These are phyloP conservation scores for Apiotrichum akiyoshidainum DNA, from an alignment of 1,284 basidiomycete genomes.

Conservation along the genomic window DNA sequence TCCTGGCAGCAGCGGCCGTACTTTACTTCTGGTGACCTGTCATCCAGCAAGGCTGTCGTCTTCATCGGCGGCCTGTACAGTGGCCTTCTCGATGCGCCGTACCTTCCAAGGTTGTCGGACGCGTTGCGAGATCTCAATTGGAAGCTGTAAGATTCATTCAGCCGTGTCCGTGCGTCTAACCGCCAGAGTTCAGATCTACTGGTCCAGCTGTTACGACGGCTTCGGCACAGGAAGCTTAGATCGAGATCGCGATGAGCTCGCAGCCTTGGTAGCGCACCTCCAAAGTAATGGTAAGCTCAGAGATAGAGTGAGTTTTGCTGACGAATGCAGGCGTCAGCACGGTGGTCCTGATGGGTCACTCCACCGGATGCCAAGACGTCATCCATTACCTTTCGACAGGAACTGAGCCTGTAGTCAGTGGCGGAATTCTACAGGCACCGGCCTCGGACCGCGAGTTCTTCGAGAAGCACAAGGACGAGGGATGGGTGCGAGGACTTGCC, in stretches of 20 bases:
- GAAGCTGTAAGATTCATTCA: conserved; percentile 36
- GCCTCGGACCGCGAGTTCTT: conserved; percentile 44
- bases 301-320: not conserved
- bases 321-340: conserved; percentile 17
- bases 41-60: conserved; percentile 29
- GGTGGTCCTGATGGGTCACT: conserved; percentile 46
- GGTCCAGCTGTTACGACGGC: conserved; percentile 39
- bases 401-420: conserved; percentile 23
- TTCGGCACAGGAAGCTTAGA: conserved; percentile 40
- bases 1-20: conserved; percentile 22
- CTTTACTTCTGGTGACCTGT: conserved; percentile 37
- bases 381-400: conserved; percentile 39
- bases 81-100: conserved; percentile 36
- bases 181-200: conserved; percentile 41
- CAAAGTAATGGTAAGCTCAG: conserved; percentile 25
- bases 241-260: conserved; percentile 40
- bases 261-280: conserved; percentile 36
- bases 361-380: conserved; percentile 49
- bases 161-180: not conserved
- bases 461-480: conserved; percentile 12
- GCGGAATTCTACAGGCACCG: conserved; percentile 48
- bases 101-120: conserved; percentile 24
- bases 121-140: conserved; percentile 33
- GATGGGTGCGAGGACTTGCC: conserved; percentile 13
- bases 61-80: conserved; percentile 47